Base-by-base conservation (phyloP, 1,284 basidiomycete genomes). In the Mrakiaceae sp. region DNA sequence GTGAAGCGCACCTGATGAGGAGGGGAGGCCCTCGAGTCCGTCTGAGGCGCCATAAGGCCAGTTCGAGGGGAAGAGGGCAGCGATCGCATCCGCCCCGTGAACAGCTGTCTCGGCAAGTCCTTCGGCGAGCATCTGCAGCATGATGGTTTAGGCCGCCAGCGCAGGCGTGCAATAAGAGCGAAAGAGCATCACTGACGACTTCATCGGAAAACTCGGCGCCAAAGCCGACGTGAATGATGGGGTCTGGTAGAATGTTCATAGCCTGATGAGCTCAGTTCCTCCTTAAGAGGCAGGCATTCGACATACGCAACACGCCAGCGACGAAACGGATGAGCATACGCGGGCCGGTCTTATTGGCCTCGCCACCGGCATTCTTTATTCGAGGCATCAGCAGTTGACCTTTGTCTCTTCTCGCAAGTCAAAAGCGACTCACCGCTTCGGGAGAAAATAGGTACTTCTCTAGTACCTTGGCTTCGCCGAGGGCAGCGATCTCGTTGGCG, bases 201-300 rank as follows among this genome's bases (percentile, higher is more conserved):
- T 48, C 9, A 5, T 51, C 39, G 1, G 11, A n/a, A 44, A 63
- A 63, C 39, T 87, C 85, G 3, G 81, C 72, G 4, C 81, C 85
- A 68, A 84, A 84, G 78, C 85, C 86, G 46, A 81, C 74, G 70
- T 85, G 83, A 53, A 88, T 87, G 61, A 85, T 75, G 0, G 85
- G 84, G 72, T 88, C 62, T 62, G 53, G 1, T 82, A 4, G 81
- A 63, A 4, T 82, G 83, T 5, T 27, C 16, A 55, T 1, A 27
- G 27, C 27, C 8, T 16, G 4, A 27, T 10, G 14, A 27, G 44
- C 57, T 40, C 40, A 7, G n/a, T 3, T 4, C 11, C 56, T 27
- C 11, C 48, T 8, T 11, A 57, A 49, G 47, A 47, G 58, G 60
- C 50, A 57, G 11, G 56, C 12, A 54, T 14, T 66, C 58, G 50